Conservation (phyloP, 805 yeast species). For the Yarrowia deformans region DNA sequence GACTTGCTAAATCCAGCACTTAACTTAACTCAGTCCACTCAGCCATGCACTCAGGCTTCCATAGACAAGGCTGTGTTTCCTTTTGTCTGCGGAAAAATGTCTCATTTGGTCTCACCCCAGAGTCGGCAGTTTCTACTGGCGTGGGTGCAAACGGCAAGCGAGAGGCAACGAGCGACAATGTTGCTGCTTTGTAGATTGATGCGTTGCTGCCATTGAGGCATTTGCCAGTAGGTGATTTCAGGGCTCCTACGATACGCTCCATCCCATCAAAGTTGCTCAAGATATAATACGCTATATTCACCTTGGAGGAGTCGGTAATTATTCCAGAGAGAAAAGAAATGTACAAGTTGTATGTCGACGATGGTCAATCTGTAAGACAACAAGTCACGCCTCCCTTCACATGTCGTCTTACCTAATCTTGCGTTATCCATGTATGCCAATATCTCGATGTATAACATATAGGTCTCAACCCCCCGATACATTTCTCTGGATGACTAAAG, state of each 20-base stretch:
- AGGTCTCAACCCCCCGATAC: no score
- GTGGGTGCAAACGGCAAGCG: not conserved
- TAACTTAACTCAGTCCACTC: not conserved
- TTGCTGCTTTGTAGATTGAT: not conserved
- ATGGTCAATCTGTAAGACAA: no score
- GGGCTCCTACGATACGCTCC: no score
- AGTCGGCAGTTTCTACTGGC: not conserved
- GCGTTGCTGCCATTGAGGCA: not conserved
- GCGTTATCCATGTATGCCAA: constrained; percentile 10
- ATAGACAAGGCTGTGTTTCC: not conserved
- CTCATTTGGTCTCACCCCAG: constrained; percentile 4
- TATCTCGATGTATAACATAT: no score
- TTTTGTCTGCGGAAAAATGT: not conserved
- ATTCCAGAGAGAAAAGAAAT: not conserved
- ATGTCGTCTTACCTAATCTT: constrained; percentile 4
- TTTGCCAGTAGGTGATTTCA: not conserved
- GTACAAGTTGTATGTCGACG: no score
- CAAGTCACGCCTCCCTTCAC: not conserved
- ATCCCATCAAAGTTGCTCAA: no score
- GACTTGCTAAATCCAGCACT: constrained; percentile 5
- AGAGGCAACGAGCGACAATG: not conserved
- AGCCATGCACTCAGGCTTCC: not conserved
- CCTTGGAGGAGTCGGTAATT: not conserved
- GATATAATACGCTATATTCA: not conserved
- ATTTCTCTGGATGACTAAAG: no score